A percentile compares a stretch with the other conserved stretches of the same genome.
Conservation (phyloP, 306 rosid species). For the Nissolia schottii region DNA sequence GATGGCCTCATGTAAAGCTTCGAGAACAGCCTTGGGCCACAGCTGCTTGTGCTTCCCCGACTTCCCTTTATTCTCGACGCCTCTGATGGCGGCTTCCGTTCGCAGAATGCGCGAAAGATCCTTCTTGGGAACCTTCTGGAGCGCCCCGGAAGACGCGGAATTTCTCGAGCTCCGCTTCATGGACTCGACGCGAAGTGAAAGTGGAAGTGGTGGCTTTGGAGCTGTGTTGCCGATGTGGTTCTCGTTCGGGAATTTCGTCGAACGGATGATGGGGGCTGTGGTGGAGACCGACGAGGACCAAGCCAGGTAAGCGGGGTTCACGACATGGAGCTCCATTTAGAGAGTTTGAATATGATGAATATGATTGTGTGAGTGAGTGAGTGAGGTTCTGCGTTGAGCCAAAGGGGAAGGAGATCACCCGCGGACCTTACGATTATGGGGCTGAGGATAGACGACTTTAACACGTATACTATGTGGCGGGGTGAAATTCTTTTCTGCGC, state of each 20-base stretch:
- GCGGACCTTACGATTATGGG: too few species aligned
- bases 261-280: slow-evolving; percentile 15
- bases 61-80: slow-evolving; percentile 56
- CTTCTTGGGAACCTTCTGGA: slow-evolving; percentile 54
- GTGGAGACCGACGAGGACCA: slow-evolving; percentile 25
- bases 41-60: slow-evolving; percentile 60
- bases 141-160: slow-evolving; percentile 28
- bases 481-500: too few species aligned
- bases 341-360: too few species aligned
- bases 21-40: slow-evolving; percentile 82
- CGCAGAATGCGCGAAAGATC: slow-evolving; percentile 75
- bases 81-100: slow-evolving; percentile 77
- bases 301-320: not conserved
- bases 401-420: too few species aligned
- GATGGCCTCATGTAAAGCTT: slow-evolving; percentile 78
- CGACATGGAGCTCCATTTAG: slow-evolving; percentile 22
- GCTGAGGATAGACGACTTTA: too few species aligned
- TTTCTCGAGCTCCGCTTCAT: slow-evolving; percentile 46
- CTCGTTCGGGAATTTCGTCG: slow-evolving; percentile 22
- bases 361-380: not conserved
- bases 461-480: too few species aligned
- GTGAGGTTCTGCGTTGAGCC: not conserved
- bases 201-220: slow-evolving; percentile 10
- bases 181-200: slow-evolving; percentile 19
- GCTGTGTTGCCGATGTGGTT: not conserved